Conservation (phyloP, 1,284 basidiomycete genomes). For the Porogramme epimiltina region DNA sequence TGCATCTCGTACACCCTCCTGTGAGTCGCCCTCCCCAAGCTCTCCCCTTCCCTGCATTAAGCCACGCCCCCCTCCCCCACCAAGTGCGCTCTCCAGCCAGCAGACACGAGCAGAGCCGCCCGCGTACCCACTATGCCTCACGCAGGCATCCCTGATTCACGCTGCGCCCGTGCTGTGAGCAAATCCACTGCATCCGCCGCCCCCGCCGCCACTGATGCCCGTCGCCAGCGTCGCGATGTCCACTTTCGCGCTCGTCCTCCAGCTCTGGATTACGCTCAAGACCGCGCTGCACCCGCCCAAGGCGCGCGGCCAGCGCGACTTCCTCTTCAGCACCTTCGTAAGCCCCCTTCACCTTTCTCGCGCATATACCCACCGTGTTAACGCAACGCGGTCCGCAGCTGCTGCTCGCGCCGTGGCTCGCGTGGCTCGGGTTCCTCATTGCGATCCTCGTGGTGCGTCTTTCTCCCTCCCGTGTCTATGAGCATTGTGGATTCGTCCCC, state of each 20-base stretch:
- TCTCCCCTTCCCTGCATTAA: background rate
- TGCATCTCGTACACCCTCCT: constrained; percentile 36
- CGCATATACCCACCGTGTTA: background rate
- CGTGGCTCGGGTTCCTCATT: constrained; percentile 20
- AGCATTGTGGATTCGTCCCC: background rate
- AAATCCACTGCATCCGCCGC: too few species aligned
- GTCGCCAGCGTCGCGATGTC: constrained; percentile 20
- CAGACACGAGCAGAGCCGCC: constrained; percentile 19
- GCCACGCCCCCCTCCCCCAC: background rate
- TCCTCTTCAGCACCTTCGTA: constrained; percentile 11
- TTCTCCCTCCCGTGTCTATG: background rate
- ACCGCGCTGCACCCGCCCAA: constrained; percentile 15
- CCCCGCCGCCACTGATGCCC: too few species aligned
- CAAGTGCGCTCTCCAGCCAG: constrained; percentile 19
- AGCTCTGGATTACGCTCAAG: constrained; percentile 19
- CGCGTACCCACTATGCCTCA: constrained; percentile 27
- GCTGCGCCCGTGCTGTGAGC: constrained; percentile 35
- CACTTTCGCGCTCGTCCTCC: constrained; percentile 23
- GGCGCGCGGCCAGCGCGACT: constrained; percentile 1
- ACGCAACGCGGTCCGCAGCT: constrained; percentile 6
- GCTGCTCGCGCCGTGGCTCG: constrained; percentile 14
- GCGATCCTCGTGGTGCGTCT: constrained; percentile 19
- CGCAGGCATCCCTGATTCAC: constrained; percentile 35
- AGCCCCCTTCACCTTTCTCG: background rate
- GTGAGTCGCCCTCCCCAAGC: constrained; percentile 11